phyloP scores from a whole-genome alignment of 495 filamentous ascomycete genomes.

The Talaromyces adpressus region DNA sequence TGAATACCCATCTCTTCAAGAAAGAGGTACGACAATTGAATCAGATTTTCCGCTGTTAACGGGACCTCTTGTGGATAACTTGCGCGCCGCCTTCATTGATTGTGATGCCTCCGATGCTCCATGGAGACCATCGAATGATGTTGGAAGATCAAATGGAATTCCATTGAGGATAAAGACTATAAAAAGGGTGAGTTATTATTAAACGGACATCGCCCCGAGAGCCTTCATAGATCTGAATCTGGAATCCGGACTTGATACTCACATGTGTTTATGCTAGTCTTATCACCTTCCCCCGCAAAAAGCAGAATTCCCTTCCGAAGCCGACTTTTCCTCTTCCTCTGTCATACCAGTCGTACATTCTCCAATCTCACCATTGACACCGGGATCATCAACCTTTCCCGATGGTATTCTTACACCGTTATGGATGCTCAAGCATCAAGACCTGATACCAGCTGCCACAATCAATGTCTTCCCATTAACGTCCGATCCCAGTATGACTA shows the following conservation, averaged over 20 bases:
- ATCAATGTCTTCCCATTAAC: slow-evolving; percentile 68
- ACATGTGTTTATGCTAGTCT: slow-evolving; percentile 31
- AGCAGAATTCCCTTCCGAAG: slow-evolving; percentile 49
- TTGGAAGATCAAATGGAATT: slow-evolving; percentile 22
- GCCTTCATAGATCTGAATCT: not conserved
- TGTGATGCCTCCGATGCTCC: slow-evolving; percentile 55
- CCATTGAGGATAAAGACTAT: slow-evolving; percentile 60
- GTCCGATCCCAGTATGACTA: slow-evolving; percentile 61
- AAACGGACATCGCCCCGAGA: not conserved
- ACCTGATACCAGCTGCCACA: slow-evolving; percentile 69
- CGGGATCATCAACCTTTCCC: slow-evolving; percentile 71
- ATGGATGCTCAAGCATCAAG: slow-evolving; percentile 83
- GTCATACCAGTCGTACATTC: slow-evolving; percentile 62
- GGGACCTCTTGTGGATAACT: slow-evolving; percentile 53
- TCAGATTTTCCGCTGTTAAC: slow-evolving; percentile 63
- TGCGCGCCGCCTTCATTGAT: slow-evolving; percentile 62
- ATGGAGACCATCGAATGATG: slow-evolving; percentile 46
- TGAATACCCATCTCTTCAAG: slow-evolving; percentile 45
- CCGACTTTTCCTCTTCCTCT: slow-evolving; percentile 33
- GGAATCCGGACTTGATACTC: slow-evolving; percentile 9
- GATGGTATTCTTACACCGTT: slow-evolving; percentile 75
- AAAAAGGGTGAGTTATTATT: slow-evolving; percentile 63
- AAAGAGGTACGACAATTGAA: slow-evolving; percentile 52
- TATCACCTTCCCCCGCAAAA: slow-evolving; percentile 57
- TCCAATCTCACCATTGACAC: slow-evolving; percentile 78